Evolutionary conservation across 345 rosid genomes (phyloP), one percentile per base, ranked within the genome.

Genomic region (Euphorbia peplus): DNA sequence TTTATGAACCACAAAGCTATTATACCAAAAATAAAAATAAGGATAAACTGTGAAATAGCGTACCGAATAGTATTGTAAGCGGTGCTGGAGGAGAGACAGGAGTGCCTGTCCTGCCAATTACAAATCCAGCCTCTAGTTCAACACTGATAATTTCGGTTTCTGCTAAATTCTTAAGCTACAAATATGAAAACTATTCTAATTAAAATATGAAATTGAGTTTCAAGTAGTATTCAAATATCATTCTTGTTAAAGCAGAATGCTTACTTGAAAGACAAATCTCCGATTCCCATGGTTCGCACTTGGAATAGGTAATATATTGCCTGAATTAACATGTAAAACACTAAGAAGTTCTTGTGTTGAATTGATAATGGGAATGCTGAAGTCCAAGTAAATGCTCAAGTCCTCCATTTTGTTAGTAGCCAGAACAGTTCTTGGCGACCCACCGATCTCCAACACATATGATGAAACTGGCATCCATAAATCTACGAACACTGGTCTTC

Each of bases 391-490:
- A 55, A 84, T 62, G 42, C 71, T 67, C 76, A 82, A 13, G 63
- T 82, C 76, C 46, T 74, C 81, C 26, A 48, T 52, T 35, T 68
- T 67, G 73, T 82, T 84, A 19, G 84, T 75, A n/a, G 88, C 76
- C 24, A 71, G 67, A 48, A 82, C 82, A 55, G 85, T 84, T 74
- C 88, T 78, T 18, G 82, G 79, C 35, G 74, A 73, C 4, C 84
- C 84, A 51, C 72, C 73, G 68, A 84, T 69, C 46, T 58, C 76
- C 75, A 84, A 22, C 58, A 73, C 78, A 24, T 84, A 80, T 19
- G 85, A 79, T 64, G 85, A 81, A 78, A 78, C 74, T 21, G 85
- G 78, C 64, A 76, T 74, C 88, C 85, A 82, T 28, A 84, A 60
- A 64, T 84, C 88, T 53, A 69, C 85, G 29, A 73, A 26, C 64